phyloP scores from a whole-genome alignment of 768 basidiomycete species.

The Chiua virens region DNA sequence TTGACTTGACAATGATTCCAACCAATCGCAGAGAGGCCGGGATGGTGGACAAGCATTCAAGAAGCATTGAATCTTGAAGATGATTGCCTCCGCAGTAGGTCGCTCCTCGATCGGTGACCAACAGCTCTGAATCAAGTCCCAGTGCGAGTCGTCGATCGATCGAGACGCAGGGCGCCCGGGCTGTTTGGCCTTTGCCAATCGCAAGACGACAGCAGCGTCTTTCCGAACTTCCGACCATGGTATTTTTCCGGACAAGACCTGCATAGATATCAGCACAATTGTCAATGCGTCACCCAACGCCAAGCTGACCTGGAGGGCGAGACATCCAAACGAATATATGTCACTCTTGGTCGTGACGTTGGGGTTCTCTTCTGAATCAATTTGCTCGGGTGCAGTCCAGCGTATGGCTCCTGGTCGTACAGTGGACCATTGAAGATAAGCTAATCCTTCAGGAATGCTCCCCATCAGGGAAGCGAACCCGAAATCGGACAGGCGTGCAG shows the following conservation, averaged over 20 bases:
- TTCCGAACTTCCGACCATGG: constrained; percentile 3
- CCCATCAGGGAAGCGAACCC: constrained; percentile 32
- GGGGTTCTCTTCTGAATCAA: constrained; percentile 20
- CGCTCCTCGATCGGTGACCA: background rate
- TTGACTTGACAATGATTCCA: too few species aligned
- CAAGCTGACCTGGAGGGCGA: constrained; percentile 21
- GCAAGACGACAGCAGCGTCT: constrained; percentile 10
- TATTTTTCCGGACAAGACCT: constrained; percentile 20
- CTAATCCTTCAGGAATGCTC: constrained; percentile 2
- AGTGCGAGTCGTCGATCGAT: background rate
- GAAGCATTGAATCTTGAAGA: background rate
- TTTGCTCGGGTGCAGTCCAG: constrained; percentile 40
- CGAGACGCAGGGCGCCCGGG: background rate
- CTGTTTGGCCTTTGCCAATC: background rate
- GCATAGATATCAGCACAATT: background rate
- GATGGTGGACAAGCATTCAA: background rate
- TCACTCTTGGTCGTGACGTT: constrained; percentile 6
- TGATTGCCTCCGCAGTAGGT: background rate
- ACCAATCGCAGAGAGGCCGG: background rate
- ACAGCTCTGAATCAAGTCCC: constrained; percentile 5
- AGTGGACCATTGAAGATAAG: constrained; percentile 20
- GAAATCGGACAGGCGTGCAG: constrained; percentile 44
- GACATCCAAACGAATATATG: constrained; percentile 26
- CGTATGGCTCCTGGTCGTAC: constrained; percentile 38
- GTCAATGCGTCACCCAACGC: too few species aligned